Evolutionary conservation across 2,329 filamentous ascomycete genomes (phyloP).

Genomic region (Ramichloridium luteum): DNA sequence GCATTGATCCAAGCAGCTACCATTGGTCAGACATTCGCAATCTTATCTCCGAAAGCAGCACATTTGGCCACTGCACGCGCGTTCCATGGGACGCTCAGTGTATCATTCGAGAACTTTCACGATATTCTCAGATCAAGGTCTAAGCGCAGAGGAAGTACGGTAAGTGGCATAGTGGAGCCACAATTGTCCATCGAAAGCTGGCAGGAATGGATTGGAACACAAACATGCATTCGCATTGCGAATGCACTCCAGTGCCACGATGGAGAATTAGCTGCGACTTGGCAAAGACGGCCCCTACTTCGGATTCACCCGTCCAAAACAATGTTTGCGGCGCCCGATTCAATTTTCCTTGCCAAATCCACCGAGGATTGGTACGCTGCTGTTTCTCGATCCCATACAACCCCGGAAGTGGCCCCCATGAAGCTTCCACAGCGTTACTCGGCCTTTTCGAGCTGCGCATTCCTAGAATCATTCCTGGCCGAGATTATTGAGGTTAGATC

Average conservation of each 20-base stretch:
- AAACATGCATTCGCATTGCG: constrained; percentile 3
- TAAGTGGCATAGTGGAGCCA: too few relatives aligned
- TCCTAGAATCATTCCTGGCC: constrained; percentile 2
- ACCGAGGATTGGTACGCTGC: constrained; percentile 2
- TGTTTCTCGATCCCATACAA: neutral
- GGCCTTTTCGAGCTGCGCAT: constrained; percentile 2
- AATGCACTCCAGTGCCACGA: constrained; percentile 4
- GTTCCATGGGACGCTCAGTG: constrained; percentile 3
- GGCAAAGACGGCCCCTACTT: constrained; percentile 1
- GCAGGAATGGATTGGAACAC: constrained; percentile 2
- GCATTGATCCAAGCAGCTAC: constrained; percentile 4
- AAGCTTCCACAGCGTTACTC: constrained; percentile 1
- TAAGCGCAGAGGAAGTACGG: neutral
- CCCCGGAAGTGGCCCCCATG: neutral
- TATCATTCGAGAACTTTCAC: neutral
- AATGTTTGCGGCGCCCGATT: constrained; percentile 1
- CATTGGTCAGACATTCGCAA: constrained; percentile 5
- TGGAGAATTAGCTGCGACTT: constrained; percentile 4
- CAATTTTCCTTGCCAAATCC: constrained; percentile 2
- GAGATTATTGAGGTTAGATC: constrained; percentile 4
- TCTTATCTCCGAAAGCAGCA: constrained; percentile 3
- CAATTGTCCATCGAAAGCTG: too few relatives aligned
- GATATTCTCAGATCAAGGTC: neutral
- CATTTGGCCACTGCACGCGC: constrained; percentile 5
- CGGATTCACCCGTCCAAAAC: constrained; percentile 1